These are phyloP conservation scores for Ophiostoma ulmi DNA, from an alignment of 2,329 filamentous ascomycete genomes.

Conservation along the genomic window DNA sequence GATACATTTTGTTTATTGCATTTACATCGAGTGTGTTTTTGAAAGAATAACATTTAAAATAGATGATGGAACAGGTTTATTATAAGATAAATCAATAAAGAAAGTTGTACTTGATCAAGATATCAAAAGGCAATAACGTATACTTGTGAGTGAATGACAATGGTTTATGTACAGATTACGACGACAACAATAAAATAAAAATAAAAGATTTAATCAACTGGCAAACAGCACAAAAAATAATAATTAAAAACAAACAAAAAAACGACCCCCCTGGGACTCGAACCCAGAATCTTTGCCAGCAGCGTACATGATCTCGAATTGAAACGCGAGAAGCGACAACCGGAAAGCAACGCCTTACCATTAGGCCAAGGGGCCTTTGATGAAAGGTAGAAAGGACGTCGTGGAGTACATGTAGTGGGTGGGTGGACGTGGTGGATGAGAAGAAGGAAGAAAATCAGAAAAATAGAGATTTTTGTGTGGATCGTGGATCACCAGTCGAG, in stretches of 20 bases:
- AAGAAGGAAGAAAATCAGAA: background rate
- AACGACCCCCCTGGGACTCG: slow-evolving; percentile 29
- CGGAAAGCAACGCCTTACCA: slow-evolving; percentile 23
- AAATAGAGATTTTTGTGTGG: background rate
- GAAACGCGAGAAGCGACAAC: slow-evolving; percentile 7
- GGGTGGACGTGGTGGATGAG: slow-evolving; percentile 4
- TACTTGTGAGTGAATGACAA: too few species aligned
- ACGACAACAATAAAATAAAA: too few species aligned
- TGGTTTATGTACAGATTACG: too few species aligned
- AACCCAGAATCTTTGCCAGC: slow-evolving; percentile 30
- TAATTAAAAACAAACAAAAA: slow-evolving; percentile 21
- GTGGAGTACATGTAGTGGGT: background rate
- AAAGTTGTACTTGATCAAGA: too few species aligned
- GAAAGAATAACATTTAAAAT: too few species aligned
- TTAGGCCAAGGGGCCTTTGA: slow-evolving; percentile 28
- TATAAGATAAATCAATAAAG: too few species aligned
- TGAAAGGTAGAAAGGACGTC: background rate
- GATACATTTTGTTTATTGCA: background rate
- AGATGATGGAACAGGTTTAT: too few species aligned
- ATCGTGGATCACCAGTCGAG: background rate
- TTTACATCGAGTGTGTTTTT: background rate
- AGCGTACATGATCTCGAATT: slow-evolving; percentile 1
- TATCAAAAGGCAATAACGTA: too few species aligned
- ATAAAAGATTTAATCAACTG: too few species aligned
- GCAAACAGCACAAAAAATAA: background rate